These are phyloP conservation scores for Fusarium musae DNA, from an alignment of 2,329 filamentous ascomycete species.

Conservation along the genomic window DNA sequence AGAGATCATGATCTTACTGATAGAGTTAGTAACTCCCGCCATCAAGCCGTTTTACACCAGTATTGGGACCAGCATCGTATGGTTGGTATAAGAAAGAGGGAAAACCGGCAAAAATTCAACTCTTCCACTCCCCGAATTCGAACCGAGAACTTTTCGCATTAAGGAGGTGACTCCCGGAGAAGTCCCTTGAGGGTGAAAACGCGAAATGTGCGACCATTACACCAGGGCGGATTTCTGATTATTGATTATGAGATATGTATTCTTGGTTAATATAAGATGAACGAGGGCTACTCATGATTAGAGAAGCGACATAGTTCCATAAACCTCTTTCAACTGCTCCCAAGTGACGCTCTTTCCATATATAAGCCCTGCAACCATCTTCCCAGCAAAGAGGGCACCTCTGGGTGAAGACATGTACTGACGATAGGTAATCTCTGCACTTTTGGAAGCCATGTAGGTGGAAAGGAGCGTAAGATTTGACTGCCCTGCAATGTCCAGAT, in stretches of 20 bases:
- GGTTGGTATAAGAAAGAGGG: not conserved
- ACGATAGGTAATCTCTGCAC: constrained; percentile 32
- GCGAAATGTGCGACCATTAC: not conserved
- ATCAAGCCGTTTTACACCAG: not conserved
- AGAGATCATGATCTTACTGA: fast-evolving
- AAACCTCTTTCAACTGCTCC: constrained; percentile 40
- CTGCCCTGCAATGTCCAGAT: not conserved
- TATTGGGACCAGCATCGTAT: not conserved
- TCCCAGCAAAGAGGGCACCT: constrained; percentile 30
- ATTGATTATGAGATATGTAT: not conserved
- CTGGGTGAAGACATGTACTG: constrained; percentile 39
- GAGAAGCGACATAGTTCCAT: constrained; percentile 29
- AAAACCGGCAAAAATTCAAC: no score
- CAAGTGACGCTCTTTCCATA: constrained; percentile 37
- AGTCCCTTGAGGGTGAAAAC: not conserved
- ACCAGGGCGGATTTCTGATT: not conserved
- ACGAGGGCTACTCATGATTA: not conserved
- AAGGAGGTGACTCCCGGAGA: not conserved
- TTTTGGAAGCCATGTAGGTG: constrained; percentile 35
- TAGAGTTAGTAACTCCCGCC: not conserved
- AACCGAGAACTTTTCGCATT: not conserved
- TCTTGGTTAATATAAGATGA: not conserved
- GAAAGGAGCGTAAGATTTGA: constrained; percentile 30
- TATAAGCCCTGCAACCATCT: constrained; percentile 33
- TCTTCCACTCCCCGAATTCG: not conserved